Base-by-base conservation (phyloP, 2,329 filamentous ascomycete genomes). In the Diplodia corticola region DNA sequence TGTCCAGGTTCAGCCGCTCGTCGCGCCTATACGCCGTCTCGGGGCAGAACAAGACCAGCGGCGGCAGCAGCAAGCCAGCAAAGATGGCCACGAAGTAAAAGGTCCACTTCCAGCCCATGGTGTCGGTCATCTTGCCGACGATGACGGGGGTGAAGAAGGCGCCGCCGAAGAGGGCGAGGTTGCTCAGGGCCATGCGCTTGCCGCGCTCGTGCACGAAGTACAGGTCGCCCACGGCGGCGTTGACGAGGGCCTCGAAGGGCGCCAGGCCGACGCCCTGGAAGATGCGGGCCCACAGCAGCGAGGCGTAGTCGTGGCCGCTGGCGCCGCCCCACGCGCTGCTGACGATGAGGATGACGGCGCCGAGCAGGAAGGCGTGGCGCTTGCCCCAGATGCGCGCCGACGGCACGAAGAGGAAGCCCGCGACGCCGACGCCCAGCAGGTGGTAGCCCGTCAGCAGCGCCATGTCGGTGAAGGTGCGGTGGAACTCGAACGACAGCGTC, bases 71-170 rank as follows among this genome's bases (percentile, higher is more conserved):
- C 5, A 81, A 83, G 4, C 84, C 91, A 51, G 88, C 85, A 78
- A 97, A 96, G 70, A 97, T 97, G 67, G 92, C 87, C 15, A 96
- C 87, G 49, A 97, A 85, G 77, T 93, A 92, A 74, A 97, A 97
- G 0, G 89, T 90, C 93, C 92, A 97, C 75, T 86, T 80, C 89
- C 92, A 96, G n/a, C 88, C 88, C 59, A 96, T 83, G 0, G 83
- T 82, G 55, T 86, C 80, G 3, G 92, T 92, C 72, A 97, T 93
- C 78, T 92, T 93, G 40, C 93, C 93, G 1, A 93, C 93, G 26
- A 97, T 80, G n/a, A 97, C 92, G 0, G 94, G 94, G 0, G 94
- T 97, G 70, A 91, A 83, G 74, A 91, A 91, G 1, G 88, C 86
- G 17, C 88, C 88, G 2, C 89, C 89, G 69, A 90, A 91, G 2